Evolutionary conservation across 177 flowering plant genomes (phyloP).

Genomic region (Vitis hybrid): DNA sequence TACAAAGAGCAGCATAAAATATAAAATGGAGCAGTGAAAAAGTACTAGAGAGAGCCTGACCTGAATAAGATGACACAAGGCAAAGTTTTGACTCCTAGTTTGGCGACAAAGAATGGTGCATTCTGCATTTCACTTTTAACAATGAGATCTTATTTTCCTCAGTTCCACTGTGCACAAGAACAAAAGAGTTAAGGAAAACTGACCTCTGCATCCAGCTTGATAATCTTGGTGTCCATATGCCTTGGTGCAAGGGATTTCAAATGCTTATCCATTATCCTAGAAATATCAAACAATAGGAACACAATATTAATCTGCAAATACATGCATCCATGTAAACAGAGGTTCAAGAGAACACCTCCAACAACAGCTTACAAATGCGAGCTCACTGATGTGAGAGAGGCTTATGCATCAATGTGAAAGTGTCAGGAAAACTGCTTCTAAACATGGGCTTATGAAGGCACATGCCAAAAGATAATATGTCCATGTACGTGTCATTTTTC

Average conservation of each 20-base stretch:
- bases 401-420: no score
- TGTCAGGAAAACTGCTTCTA: no score
- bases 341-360: no score
- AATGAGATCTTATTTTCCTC: not conserved
- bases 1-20: not conserved
- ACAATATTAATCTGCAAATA: not conserved
- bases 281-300: constrained; percentile 9
- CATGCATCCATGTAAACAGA: no score
- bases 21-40: not conserved
- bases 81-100: constrained; percentile 85
- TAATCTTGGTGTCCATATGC: constrained; percentile 79
- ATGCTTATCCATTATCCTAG: constrained; percentile 97
- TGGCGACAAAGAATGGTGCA: constrained; percentile 90
- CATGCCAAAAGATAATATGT: no score
- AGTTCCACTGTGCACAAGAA: not conserved
- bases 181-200: constrained; percentile 11
- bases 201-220: constrained; percentile 97
- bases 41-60: constrained; percentile 27
- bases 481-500: no score
- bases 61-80: constrained; percentile 94
- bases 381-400: no score
- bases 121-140: constrained; percentile 58
- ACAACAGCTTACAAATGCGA: no score
- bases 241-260: constrained; percentile 77
- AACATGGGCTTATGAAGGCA: no score